Conservation (phyloP, 1,284 basidiomycete species). For the Trichosporon sp. region DNA sequence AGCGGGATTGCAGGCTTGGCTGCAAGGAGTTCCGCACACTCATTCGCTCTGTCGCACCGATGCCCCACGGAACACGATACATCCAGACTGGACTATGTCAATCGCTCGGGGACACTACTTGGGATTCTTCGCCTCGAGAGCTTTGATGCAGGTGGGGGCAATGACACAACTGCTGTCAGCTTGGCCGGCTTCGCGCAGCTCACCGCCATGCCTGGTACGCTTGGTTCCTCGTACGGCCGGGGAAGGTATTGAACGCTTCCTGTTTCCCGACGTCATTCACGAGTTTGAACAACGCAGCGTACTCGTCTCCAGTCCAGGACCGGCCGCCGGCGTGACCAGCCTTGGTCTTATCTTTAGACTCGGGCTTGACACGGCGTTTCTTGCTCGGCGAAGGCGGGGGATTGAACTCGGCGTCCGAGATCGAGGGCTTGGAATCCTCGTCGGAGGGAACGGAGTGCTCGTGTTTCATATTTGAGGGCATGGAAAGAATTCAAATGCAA, state of each 20-base stretch:
- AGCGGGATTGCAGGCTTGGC: no score
- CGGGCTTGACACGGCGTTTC: conserved; percentile 9
- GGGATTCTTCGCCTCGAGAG: conserved; percentile 9
- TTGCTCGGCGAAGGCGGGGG: conserved; percentile 1
- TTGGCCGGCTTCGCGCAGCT: background rate
- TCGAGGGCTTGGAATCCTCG: background rate
- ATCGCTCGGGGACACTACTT: background rate
- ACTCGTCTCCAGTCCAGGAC: conserved; percentile 20
- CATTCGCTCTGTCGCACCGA: no score
- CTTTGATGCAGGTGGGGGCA: background rate
- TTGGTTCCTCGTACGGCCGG: conserved; percentile 26
- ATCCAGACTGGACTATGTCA: background rate
- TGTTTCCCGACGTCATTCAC: conserved; percentile 5
- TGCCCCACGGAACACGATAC: no score
- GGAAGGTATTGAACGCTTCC: background rate
- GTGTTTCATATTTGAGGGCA: background rate
- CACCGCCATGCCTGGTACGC: conserved; percentile 27
- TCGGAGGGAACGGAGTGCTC: background rate
- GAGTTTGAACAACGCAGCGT: conserved; percentile 23
- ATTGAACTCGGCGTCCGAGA: background rate
- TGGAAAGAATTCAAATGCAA: background rate
- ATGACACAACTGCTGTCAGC: conserved; percentile 3
- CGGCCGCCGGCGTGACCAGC: background rate
- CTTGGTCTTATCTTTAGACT: background rate
- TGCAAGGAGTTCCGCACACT: no score